Conservation (phyloP, 164 flowering plant species). For the Houttuynia cordata region DNA sequence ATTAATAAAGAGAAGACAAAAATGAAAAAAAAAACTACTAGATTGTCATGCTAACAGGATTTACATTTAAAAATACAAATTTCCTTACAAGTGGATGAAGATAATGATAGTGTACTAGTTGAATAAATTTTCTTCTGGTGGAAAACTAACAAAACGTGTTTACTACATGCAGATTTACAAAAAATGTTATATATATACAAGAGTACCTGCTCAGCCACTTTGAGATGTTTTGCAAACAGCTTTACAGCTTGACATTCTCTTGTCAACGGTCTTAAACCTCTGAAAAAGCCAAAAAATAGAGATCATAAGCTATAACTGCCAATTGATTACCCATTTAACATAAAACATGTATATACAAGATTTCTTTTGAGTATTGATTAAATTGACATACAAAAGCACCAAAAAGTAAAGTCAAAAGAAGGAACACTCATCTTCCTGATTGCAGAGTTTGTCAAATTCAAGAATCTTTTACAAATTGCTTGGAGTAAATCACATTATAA, state of each 20-base stretch:
- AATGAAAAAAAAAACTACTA: too few species aligned
- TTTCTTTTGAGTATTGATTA: background rate
- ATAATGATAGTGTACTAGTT: background rate
- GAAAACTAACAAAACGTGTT: too few species aligned
- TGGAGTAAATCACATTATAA: too few species aligned
- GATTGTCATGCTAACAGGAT: too few species aligned
- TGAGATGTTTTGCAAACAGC: conserved; percentile 93
- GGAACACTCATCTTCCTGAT: background rate
- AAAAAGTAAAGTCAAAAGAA: background rate
- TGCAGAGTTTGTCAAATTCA: background rate
- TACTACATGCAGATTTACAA: too few species aligned
- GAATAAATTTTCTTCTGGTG: too few species aligned
- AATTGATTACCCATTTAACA: too few species aligned
- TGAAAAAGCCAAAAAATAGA: conserved; percentile 6
- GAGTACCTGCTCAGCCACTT: conserved; percentile 85
- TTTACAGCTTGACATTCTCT: conserved; percentile 74
- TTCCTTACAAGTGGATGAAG: background rate
- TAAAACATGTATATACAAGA: too few species aligned
- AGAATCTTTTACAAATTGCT: background rate
- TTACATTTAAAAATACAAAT: too few species aligned
- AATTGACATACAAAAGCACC: background rate
- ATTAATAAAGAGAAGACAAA: too few species aligned
- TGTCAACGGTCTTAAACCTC: conserved; percentile 64
- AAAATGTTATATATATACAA: too few species aligned
- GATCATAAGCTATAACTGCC: too few species aligned